These are phyloP conservation scores for Solanum bulbocastanum DNA, from an alignment of 257 asterid species.

Conservation along the genomic window DNA sequence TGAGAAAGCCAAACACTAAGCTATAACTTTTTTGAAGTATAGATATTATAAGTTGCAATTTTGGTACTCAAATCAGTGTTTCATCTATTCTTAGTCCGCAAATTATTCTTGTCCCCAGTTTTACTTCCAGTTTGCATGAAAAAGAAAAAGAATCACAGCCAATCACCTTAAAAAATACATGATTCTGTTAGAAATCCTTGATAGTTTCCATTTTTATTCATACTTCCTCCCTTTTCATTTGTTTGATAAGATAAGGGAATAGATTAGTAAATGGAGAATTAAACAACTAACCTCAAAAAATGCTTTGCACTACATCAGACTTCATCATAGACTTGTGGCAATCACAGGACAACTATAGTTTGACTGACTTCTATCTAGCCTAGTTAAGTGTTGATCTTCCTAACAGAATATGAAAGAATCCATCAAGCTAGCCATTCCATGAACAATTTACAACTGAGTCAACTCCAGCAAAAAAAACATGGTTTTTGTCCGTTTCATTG, in stretches of 20 bases:
- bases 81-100: no score
- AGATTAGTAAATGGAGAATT: background rate
- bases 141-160: no score
- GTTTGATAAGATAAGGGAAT: background rate
- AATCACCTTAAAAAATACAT: no score
- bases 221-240: background rate
- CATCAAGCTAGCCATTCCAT: slow-evolving; percentile 4
- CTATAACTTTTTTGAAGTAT: background rate
- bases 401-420: background rate
- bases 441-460: slow-evolving; percentile 71
- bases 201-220: no score
- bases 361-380: background rate
- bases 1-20: no score
- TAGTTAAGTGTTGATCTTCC: background rate
- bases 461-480: slow-evolving; percentile 55
- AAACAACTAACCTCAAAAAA: slow-evolving; percentile 39
- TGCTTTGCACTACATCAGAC: slow-evolving; percentile 32
- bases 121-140: no score
- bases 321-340: slow-evolving; percentile 38
- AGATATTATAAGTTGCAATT: no score
- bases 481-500: slow-evolving; percentile 49
- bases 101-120: no score
- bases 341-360: slow-evolving; percentile 40
- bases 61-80: no score
- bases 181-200: no score